Conservation (phyloP, 306 rosid species). For the Chamaecrista fasciculata region DNA sequence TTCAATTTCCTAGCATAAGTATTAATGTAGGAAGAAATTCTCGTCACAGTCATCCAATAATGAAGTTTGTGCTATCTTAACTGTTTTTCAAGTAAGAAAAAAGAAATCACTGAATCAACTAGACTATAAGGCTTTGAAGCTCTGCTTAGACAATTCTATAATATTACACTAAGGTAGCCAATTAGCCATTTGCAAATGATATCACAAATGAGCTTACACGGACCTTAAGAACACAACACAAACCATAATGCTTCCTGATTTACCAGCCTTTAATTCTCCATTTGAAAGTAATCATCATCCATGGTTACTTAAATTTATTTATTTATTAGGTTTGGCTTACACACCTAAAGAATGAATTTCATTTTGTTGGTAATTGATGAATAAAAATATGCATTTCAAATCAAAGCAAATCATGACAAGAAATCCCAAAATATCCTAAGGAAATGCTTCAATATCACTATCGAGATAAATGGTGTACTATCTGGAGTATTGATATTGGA, state of each 20-base stretch:
- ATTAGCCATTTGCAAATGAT: neutral
- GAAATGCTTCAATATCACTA: neutral
- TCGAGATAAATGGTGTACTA: neutral
- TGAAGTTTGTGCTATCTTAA: constrained; percentile 9
- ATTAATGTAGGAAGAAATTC: constrained; percentile 5
- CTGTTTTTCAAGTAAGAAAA: neutral
- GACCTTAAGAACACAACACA: neutral
- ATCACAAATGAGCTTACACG: neutral
- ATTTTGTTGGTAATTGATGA: neutral
- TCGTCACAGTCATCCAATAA: constrained; percentile 15
- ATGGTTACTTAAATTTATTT: neutral
- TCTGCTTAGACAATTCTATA: neutral
- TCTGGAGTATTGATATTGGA: neutral
- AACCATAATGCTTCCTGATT: constrained; percentile 5
- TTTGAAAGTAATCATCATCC: neutral
- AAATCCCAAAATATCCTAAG: constrained; percentile 8
- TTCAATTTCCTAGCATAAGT: constrained; percentile 23
- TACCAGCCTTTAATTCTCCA: neutral
- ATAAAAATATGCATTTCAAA: too few relatives aligned
- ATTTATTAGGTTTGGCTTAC: too few relatives aligned
- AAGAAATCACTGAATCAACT: neutral
- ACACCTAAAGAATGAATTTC: neutral
- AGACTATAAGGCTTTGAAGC: neutral
- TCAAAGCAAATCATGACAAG: neutral
- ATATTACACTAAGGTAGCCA: neutral